Evolutionary conservation across 768 basidiomycete genomes (phyloP).

Genomic region (Auriscalpium microsporum): DNA sequence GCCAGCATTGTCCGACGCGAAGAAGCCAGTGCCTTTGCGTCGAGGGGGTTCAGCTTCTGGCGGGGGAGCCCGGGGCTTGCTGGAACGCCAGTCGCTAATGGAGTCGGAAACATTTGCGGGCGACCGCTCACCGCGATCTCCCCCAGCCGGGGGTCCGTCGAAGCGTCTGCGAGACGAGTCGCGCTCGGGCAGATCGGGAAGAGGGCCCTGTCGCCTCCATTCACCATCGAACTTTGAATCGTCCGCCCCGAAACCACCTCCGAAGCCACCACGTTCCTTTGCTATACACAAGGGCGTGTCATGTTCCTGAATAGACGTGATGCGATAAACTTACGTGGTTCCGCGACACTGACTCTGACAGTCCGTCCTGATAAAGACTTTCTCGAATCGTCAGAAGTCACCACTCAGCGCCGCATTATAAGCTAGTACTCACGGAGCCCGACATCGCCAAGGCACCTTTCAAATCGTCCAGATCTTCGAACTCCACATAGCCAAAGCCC

Average conservation of each 20-base stretch:
- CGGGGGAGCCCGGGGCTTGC: slow-evolving; percentile 26
- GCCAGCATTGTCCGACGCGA: slow-evolving; percentile 31
- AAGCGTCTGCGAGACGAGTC: slow-evolving; percentile 60
- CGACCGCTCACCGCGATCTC: slow-evolving; percentile 33
- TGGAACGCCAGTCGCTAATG: slow-evolving; percentile 66
- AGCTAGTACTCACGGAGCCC: slow-evolving; percentile 46
- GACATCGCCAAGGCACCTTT: slow-evolving; percentile 74
- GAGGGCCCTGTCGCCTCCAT: slow-evolving; percentile 85
- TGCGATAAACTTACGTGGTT: slow-evolving; percentile 65
- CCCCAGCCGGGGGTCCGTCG: slow-evolving; percentile 37
- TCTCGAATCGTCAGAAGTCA: background rate
- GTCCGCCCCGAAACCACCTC: slow-evolving; percentile 39
- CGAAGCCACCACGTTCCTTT: slow-evolving; percentile 61
- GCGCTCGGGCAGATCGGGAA: slow-evolving; percentile 57
- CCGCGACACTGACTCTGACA: slow-evolving; percentile 89
- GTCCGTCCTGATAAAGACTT: slow-evolving; percentile 70
- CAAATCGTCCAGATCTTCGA: slow-evolving; percentile 75
- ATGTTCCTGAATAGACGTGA: background rate
- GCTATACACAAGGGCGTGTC: slow-evolving; percentile 34
- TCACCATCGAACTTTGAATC: slow-evolving; percentile 74
- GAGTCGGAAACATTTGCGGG: slow-evolving; percentile 49
- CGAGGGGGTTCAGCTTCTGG: slow-evolving; percentile 40
- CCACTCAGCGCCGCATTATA: background rate
- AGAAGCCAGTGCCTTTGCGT: slow-evolving; percentile 51
- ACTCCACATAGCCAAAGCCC: slow-evolving; percentile 97